Evolutionary conservation across 1,284 basidiomycete species (phyloP).

Genomic region (Ustilago sp.): DNA sequence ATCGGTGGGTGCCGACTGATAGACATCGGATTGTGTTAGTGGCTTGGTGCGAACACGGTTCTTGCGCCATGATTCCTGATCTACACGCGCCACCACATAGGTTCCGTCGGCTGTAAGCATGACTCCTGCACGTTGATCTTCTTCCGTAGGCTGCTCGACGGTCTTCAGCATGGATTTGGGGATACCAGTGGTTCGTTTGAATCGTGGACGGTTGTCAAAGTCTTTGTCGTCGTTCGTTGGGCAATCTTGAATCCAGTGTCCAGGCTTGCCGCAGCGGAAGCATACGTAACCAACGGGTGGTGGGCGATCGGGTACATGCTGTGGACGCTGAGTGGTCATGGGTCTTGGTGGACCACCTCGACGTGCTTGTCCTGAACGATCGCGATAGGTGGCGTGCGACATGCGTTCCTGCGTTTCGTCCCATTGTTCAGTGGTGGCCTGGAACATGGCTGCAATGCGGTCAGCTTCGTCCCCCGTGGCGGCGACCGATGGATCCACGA

Average conservation of each 20-base stretch:
- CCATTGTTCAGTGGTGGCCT: conserved; percentile 89
- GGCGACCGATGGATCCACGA: conserved; percentile 17
- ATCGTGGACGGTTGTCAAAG: conserved; percentile 91
- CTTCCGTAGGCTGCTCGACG: conserved; percentile 76
- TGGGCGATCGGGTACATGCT: conserved; percentile 54
- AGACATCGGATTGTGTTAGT: conserved; percentile 65
- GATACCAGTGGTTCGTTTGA: conserved; percentile 97
- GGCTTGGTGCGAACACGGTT: conserved; percentile 60
- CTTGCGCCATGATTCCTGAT: conserved; percentile 63
- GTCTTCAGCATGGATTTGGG: conserved; percentile 97
- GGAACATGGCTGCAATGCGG: conserved; percentile 90
- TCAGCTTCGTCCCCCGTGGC: conserved; percentile 59
- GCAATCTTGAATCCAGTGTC: conserved; percentile 99
- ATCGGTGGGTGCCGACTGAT: conserved; percentile 63
- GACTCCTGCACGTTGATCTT: conserved; percentile 58
- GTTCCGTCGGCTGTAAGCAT: conserved; percentile 69
- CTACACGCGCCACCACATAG: conserved; percentile 67
- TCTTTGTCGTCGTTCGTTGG: conserved; percentile 96
- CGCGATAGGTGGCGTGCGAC: conserved; percentile 75
- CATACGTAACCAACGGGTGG: conserved; percentile 88
- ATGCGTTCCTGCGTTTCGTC: conserved; percentile 96
- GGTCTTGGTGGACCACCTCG: conserved; percentile 59
- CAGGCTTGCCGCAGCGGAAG: conserved; percentile 94
- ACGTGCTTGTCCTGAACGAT: conserved; percentile 58
- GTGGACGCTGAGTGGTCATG: conserved; percentile 37